Evolutionary conservation across 2,329 filamentous ascomycete species (phyloP), one percentile per base, ranked within the genome.

Genomic region (Ophiostoma sp.): DNA sequence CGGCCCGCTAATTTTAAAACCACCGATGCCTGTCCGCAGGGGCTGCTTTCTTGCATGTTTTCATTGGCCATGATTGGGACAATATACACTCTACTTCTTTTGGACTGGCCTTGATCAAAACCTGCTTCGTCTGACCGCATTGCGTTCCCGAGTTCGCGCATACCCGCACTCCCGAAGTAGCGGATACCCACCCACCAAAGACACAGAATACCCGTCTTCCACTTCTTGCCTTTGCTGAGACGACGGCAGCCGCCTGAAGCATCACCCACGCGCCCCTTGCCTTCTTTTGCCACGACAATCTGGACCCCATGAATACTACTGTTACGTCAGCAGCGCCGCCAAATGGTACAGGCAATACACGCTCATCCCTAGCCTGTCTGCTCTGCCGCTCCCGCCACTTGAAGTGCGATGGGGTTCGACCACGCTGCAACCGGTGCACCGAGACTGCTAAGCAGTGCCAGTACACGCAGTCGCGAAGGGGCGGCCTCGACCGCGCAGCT

Each of bases 401-500:
- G 48, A 70, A 70, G 55, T 70, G 68, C 68, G 68, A 70, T 22
- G 68, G 68, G 12, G 31, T 3, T n/a, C 39, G 42, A 22, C 68
- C 68, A 33, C 31, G n/a, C 15, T 70, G 68, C 68, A 70, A 25
- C 42, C 68, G 68, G 19, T 70, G 68, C 50, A n/a, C 31, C 9
- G 68, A 70, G 25, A 31, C 50, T 22, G 25, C 68, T 28, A 22
- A 57, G 28, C n/a, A 55, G 36, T 70, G 68, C 50, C 68, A 50
- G 36, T 70, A 70, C 50, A 25, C 48, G 12, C 39, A 33, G 31
- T 70, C 68, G 2, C 68, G 68, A n/a, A 33, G 68, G 19, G 68
- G 68, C 19, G 68, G 68, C n/a, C 68, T 70, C 17, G 48, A 70
- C 50, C 68, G 68, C 28, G 68, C 68, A 22, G 50, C 68, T n/a